Evolutionary conservation across 768 basidiomycete genomes (phyloP).

Genomic region (Tulasnella sp.): DNA sequence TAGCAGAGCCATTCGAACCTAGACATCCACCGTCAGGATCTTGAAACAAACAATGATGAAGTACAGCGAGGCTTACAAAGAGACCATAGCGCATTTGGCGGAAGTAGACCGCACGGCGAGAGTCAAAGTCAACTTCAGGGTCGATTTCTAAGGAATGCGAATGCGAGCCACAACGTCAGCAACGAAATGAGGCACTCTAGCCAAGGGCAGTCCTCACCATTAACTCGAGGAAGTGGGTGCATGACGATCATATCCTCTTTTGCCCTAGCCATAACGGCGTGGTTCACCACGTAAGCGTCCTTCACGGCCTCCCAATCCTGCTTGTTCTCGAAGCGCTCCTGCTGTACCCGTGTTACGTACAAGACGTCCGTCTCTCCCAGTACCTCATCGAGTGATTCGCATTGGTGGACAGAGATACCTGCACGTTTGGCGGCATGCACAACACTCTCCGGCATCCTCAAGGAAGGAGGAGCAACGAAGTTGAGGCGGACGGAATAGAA

Average conservation of each 20-base stretch:
- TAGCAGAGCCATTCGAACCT: slow-evolving; percentile 76
- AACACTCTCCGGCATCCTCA: slow-evolving; percentile 83
- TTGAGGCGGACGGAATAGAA: slow-evolving; percentile 90
- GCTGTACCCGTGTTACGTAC: slow-evolving; percentile 93
- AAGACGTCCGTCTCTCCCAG: slow-evolving; percentile 89
- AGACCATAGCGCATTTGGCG: slow-evolving; percentile 97
- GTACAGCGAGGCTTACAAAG: slow-evolving; percentile 51
- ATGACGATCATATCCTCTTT: slow-evolving; percentile 98
- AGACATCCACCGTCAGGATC: background rate
- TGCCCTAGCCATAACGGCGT: slow-evolving; percentile 82
- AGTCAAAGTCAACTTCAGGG: slow-evolving; percentile 95
- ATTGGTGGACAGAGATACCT: slow-evolving; percentile 64
- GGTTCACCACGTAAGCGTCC: slow-evolving; percentile 86
- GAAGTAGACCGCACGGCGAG: slow-evolving; percentile 90
- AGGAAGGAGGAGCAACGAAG: slow-evolving; percentile 79
- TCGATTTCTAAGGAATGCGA: slow-evolving; percentile 73
- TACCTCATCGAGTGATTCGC: slow-evolving; percentile 85
- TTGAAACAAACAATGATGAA: background rate
- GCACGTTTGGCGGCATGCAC: slow-evolving; percentile 75
- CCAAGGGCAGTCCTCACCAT: slow-evolving; percentile 48
- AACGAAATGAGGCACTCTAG: background rate
- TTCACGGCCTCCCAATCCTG: slow-evolving; percentile 84
- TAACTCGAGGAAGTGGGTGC: slow-evolving; percentile 95
- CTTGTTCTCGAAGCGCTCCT: slow-evolving; percentile 77
- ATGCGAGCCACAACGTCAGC: background rate